Base-by-base conservation (phyloP, 805 yeast species). In the Scheffersomyces lignosus region DNA sequence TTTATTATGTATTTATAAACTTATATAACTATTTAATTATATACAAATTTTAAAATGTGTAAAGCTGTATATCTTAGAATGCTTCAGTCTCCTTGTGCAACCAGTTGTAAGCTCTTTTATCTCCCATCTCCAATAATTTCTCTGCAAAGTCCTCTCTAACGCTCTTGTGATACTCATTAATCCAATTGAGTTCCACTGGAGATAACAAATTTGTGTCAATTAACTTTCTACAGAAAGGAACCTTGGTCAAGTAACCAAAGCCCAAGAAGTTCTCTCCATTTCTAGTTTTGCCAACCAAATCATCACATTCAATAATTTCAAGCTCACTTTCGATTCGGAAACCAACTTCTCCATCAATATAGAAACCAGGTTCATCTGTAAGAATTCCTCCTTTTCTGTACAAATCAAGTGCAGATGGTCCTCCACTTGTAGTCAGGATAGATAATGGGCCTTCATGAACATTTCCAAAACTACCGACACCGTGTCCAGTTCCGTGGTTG, bases 401-500 rank as follows among this genome's bases (percentile, higher is more conserved):
- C 17, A 58, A 55, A n/a, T 56, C 54, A 10, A 70, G 69, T 37
- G 71, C 62, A 32, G 76, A 58, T 4, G 88, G 80, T 29, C 73
- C 75, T 7, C 75, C 68, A 23, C 69, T 63, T 17, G 76, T 63
- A 12, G 73, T 65, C 40, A 84, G 87, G 41, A 93, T 80, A 12
- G 90, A 95, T 37, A 91, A 75, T 1, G 98, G 98, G 0, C 95
- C 93, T 54, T 95, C 96, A 58, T 93, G 99, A 13, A 93, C 98
- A 58, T 84, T 83, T 31, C 95, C 78, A 56, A 75, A 91, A 15
- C 90, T 75, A 2, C 96, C 98, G n/a, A 93, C 85, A 4, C 99
- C 99, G 61, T 93, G 99, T 2, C 98, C 96, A 0, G 98, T 88
- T 7, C 99, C 98, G 61, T 93, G 99, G 45, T 82, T 78, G 58